phyloP scores from a whole-genome alignment of 306 rosid genomes.

The Cicer pinnatifidum region DNA sequence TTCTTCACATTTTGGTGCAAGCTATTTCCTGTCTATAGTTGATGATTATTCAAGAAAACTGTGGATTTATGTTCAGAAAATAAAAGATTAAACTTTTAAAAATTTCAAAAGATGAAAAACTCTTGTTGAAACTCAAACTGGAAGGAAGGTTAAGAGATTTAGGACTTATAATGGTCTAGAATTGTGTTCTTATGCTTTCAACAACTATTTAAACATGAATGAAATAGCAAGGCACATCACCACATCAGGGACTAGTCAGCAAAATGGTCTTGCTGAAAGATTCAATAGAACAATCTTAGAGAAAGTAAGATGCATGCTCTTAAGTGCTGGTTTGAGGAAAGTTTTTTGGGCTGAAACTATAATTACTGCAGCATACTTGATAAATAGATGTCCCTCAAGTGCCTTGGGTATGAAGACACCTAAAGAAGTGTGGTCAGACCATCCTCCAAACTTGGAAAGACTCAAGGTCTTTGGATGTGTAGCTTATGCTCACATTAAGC shows the following conservation, averaged over 20 bases:
- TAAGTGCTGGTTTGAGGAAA: neutral
- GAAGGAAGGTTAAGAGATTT: neutral
- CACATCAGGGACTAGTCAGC: neutral
- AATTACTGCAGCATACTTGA: neutral
- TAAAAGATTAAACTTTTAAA: neutral
- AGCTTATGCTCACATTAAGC: neutral
- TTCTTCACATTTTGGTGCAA: neutral
- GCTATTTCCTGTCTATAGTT: neutral
- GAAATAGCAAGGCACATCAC: neutral
- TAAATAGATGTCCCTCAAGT: neutral
- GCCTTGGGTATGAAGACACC: neutral
- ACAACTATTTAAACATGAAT: neutral
- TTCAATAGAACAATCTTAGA: neutral
- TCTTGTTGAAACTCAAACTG: neutral
- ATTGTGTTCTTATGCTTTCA: neutral
- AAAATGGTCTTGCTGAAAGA: neutral
- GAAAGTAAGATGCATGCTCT: neutral
- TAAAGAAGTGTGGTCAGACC: neutral
- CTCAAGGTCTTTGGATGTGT: neutral
- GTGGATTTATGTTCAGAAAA: neutral
- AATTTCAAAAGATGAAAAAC: neutral
- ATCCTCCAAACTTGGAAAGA: neutral
- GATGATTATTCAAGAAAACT: neutral
- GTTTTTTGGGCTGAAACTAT: neutral
- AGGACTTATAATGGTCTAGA: neutral